phyloP scores from a whole-genome alignment of 2,329 filamentous ascomycete species.

The Macrophomina phaseolina region DNA sequence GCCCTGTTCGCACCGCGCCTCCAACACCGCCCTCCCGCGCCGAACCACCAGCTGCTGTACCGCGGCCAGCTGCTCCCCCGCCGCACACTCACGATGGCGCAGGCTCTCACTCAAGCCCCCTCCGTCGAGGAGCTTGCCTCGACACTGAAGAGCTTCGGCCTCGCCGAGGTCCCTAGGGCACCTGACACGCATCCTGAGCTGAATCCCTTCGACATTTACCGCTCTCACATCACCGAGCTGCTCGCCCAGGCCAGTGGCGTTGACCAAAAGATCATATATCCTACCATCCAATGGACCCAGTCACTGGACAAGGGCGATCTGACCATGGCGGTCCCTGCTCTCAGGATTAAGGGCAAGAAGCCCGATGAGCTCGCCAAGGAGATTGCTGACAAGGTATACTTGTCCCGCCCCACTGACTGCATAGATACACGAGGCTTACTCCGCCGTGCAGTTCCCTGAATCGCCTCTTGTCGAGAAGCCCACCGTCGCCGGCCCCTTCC shows the following conservation, averaged over 20 bases:
- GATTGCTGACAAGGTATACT: slow-evolving; percentile 54
- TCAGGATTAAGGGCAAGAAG: slow-evolving; percentile 73
- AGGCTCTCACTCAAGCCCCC: slow-evolving; percentile 3
- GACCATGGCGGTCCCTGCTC: slow-evolving; percentile 77
- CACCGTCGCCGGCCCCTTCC: slow-evolving; percentile 67
- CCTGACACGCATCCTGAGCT: slow-evolving; percentile 62
- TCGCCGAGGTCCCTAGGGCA: slow-evolving; percentile 46
- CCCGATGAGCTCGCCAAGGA: slow-evolving; percentile 62
- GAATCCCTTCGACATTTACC: slow-evolving; percentile 82
- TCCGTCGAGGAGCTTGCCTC: slow-evolving; percentile 45
- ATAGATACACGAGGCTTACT: not conserved
- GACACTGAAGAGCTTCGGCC: slow-evolving; percentile 44
- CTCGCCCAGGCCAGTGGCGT: slow-evolving; percentile 73
- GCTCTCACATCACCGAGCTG: slow-evolving; percentile 74
- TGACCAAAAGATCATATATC: slow-evolving; percentile 73
- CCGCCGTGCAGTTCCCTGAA: slow-evolving; percentile 66
- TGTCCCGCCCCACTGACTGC: not conserved
- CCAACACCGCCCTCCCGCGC: not conserved
- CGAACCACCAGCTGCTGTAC: slow-evolving; percentile 1
- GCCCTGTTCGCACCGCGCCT: slow-evolving; percentile 1
- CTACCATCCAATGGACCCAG: slow-evolving; percentile 77
- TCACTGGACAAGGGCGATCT: slow-evolving; percentile 84
- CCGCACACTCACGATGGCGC: slow-evolving; percentile 19
- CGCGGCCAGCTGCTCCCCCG: not conserved
- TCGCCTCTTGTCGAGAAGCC: slow-evolving; percentile 76